Evolutionary conservation across 805 yeast species (phyloP), one percentile per base, ranked within the genome.

Genomic region (Saturnispora galanensis): DNA sequence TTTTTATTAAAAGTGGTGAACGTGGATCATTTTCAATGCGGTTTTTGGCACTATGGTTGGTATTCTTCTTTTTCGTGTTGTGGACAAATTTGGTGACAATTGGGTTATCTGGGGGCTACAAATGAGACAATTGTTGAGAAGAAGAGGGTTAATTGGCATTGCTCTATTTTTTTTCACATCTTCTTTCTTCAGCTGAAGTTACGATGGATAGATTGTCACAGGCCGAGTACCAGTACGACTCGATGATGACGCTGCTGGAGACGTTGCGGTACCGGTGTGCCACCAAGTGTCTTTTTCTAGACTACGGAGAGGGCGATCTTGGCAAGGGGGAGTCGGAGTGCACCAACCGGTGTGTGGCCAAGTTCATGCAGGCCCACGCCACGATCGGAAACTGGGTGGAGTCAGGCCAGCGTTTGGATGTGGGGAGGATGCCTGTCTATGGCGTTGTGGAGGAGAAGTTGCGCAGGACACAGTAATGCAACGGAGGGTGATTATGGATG

Each of bases 311-410:
- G 45, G 83, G 86, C 43, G 89, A 81, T 28, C 69, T 89, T 51
- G 75, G 70, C 67, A 85, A 84, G 69, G 78, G 72, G 52, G 97
- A 89, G 67, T 77, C 86, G 40, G 70, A 84, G 41, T 89, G 97
- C 64, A 74, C 88, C 50, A 96, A 89, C 67, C 80, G 96, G 73
- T 89, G 97, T 71, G 97, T 89, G 47, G 78, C 94, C 56, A 89
- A 89, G 62, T 88, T 81, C 62, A 84, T 87, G 68, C 72, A 72
- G 54, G 81, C 88, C 38, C 88, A 81, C 59, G 62, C 75, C 38
- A 58, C 72, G 43, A 66, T 85, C 29, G 93, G 90, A 0, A 71
- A 68, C 12, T 57, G 64, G 61, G 67, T 71, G 50, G 69, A 70
- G 49, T 26, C 45, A 6, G 47, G 57, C 55, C 67, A 62, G 51